Percentiles rank a stretch among this genome's conserved stretches.
phyloP scores from a whole-genome alignment of 352 stramenopile species.

The Phytopythium boreale region DNA sequence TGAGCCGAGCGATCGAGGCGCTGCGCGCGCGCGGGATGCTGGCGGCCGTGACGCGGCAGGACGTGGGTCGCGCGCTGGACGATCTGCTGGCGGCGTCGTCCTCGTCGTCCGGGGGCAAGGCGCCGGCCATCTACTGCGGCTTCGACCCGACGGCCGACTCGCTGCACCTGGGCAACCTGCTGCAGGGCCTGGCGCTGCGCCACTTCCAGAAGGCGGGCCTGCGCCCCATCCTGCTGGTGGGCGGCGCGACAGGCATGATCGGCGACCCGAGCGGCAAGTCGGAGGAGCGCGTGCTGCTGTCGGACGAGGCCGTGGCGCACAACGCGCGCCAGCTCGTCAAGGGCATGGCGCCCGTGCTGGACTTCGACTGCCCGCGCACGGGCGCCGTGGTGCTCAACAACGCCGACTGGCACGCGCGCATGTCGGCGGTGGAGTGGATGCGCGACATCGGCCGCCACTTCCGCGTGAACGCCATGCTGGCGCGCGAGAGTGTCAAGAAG shows the following conservation, averaged over 20 bases:
- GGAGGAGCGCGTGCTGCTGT: slow-evolving; percentile 94
- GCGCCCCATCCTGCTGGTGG: slow-evolving; percentile 89
- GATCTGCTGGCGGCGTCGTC: slow-evolving; percentile 26
- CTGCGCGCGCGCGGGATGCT: slow-evolving; percentile 73
- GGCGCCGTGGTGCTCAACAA: slow-evolving; percentile 98
- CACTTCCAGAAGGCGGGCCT: slow-evolving; percentile 86
- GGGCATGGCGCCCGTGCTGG: slow-evolving; percentile 93
- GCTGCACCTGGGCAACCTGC: slow-evolving; percentile 89
- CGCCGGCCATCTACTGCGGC: slow-evolving; percentile 79
- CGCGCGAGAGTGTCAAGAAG: slow-evolving; percentile 97
- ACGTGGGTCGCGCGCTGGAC: slow-evolving; percentile 54
- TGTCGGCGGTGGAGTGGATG: slow-evolving; percentile 97
- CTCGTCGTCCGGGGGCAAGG: background rate
- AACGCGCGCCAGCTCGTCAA: slow-evolving; percentile 91
- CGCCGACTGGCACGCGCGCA: slow-evolving; percentile 93
- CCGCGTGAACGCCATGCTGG: slow-evolving; percentile 98
- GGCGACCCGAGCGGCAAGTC: slow-evolving; percentile 98
- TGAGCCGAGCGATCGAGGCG: slow-evolving; percentile 66
- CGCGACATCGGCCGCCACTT: slow-evolving; percentile 96
- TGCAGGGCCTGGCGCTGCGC: slow-evolving; percentile 82
- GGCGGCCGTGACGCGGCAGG: slow-evolving; percentile 64
- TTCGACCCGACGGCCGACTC: slow-evolving; percentile 92
- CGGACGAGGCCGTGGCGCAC: slow-evolving; percentile 88
- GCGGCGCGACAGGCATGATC: slow-evolving; percentile 91
- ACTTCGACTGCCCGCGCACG: slow-evolving; percentile 87